Conservation (phyloP, 169 alveolate genomes). For the Eimeria nieschulzi region DNA sequence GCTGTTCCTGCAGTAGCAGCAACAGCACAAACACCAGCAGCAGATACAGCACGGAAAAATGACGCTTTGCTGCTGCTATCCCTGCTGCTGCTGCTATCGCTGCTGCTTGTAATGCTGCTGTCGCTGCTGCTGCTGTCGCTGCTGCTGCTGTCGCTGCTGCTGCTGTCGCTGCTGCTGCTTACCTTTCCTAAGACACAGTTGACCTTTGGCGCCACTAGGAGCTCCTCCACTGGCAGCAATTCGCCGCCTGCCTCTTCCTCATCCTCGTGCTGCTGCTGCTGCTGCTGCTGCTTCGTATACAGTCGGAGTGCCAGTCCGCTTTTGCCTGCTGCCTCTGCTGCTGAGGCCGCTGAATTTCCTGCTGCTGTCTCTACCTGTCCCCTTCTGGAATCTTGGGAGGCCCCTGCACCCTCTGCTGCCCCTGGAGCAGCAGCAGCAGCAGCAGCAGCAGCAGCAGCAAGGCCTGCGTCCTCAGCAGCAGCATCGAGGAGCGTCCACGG, state of each 20-base stretch:
- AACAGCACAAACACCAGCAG: background rate
- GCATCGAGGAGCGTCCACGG: conserved; percentile 19
- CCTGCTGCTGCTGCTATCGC: conserved; percentile 16
- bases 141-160: conserved; percentile 30
- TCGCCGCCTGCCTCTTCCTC: conserved; percentile 22
- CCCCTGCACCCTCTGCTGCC: background rate
- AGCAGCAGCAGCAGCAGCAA: conserved; percentile 4
- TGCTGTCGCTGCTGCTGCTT: conserved; percentile 46
- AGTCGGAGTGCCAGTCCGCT: background rate
- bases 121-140: conserved; percentile 7
- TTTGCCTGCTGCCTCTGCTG: conserved; percentile 1
- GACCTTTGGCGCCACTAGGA: conserved; percentile 22
- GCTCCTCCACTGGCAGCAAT: conserved; percentile 39
- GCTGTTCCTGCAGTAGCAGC: conserved; percentile 38
- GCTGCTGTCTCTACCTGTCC: background rate
- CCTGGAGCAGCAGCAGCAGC: conserved; percentile 2
- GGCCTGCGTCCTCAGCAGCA: background rate
- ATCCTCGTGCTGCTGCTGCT: conserved; percentile 12
- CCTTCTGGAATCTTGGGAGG: background rate
- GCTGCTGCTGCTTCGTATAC: conserved; percentile 30
- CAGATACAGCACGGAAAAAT: background rate
- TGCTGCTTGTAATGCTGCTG: background rate
- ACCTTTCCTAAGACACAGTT: conserved; percentile 33
- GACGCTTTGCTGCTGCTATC: background rate
- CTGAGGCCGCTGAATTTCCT: background rate